phyloP scores from a whole-genome alignment of 495 filamentous ascomycete species.

The Talaromyces nanjingensis region DNA sequence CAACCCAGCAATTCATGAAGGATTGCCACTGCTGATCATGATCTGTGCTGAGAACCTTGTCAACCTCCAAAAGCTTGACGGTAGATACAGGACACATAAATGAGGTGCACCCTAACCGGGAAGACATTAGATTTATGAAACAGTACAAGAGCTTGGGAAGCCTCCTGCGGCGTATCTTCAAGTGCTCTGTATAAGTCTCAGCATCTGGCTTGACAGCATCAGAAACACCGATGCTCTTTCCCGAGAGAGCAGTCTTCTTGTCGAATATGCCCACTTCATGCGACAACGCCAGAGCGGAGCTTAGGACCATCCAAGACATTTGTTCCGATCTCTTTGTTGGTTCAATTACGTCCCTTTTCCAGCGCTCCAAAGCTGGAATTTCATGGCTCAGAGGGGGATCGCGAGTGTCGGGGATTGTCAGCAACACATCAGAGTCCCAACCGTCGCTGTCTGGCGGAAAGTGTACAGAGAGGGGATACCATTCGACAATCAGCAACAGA shows the following conservation, averaged over 20 bases:
- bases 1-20: conserved; percentile 21
- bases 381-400: conserved; percentile 17
- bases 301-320: conserved; percentile 38
- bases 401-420: conserved; percentile 15
- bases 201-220: conserved; percentile 11
- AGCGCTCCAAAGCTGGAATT: conserved; percentile 17
- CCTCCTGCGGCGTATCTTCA: conserved; percentile 21
- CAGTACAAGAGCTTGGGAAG: conserved; percentile 28
- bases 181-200: conserved; percentile 16
- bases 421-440: conserved; percentile 22
- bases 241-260: background rate
- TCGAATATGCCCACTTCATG: conserved; percentile 34
- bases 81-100: conserved; percentile 17
- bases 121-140: conserved; percentile 29
- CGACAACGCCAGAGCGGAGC: conserved; percentile 28
- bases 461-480: conserved; percentile 33
- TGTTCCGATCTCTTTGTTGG: conserved; percentile 31
- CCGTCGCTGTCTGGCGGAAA: conserved; percentile 31
- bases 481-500: conserved; percentile 33
- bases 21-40: conserved; percentile 13
- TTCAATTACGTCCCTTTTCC: conserved; percentile 28
- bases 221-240: conserved; percentile 6
- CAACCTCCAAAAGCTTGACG: background rate
- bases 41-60: background rate
- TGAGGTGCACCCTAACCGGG: conserved; percentile 28